Percentiles rank a stretch among this genome's conserved stretches.
Conservation (phyloP, 345 rosid genomes). For the Pseudoturritis turrita region DNA sequence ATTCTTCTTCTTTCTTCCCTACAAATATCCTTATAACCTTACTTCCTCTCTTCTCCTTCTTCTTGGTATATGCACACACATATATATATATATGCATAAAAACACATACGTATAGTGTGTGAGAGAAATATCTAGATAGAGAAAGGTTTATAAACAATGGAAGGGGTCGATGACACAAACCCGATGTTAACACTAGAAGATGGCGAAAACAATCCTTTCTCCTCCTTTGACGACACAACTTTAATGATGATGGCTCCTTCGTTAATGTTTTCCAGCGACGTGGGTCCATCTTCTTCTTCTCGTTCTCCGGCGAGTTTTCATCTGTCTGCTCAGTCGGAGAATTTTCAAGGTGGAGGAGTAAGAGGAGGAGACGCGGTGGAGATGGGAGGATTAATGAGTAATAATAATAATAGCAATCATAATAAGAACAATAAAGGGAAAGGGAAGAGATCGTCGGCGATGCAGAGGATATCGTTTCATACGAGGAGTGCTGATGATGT, state of each 20-base stretch:
- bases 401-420: not conserved
- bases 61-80: not conserved
- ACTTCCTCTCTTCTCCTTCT: conserved; percentile 11
- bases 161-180: conserved; percentile 13
- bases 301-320: conserved; percentile 18
- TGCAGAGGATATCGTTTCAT: conserved; percentile 38
- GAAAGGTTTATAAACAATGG: conserved; percentile 4
- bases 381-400: conserved; percentile 8
- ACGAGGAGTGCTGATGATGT: conserved; percentile 45
- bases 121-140: not conserved
- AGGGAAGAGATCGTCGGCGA: conserved; percentile 10
- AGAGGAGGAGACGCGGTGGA: conserved; percentile 5
- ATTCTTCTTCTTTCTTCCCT: conserved; percentile 22
- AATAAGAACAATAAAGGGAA: conserved; percentile 26
- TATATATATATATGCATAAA: not conserved
- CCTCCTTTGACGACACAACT: conserved; percentile 22
- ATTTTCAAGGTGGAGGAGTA: not conserved
- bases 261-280: conserved; percentile 16
- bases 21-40: conserved; percentile 18
- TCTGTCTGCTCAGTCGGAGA: conserved; percentile 13
- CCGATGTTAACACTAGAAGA: conserved; percentile 31
- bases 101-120: not conserved
- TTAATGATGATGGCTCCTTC: conserved; percentile 33
- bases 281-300: conserved; percentile 27
- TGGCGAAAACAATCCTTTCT: conserved; percentile 15